Conservation (phyloP, 2,329 filamentous ascomycete genomes). For the Chlorencoelia australis region DNA sequence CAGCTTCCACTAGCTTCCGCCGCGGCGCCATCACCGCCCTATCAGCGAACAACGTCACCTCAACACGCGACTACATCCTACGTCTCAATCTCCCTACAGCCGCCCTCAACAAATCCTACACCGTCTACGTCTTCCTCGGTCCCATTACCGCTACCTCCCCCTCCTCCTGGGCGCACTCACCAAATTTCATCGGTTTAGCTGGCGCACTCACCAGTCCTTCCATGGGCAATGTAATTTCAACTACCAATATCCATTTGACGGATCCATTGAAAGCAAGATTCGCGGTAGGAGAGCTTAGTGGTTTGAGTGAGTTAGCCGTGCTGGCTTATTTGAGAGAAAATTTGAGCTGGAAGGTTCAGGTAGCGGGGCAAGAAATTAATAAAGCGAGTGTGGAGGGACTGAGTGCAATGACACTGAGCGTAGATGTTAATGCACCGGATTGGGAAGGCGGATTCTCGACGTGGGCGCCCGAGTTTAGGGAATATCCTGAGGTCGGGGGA, state of each 20-base stretch:
- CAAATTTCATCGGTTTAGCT: slow-evolving; percentile 5
- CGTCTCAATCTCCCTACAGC: slow-evolving; percentile 26
- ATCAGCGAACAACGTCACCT: background rate
- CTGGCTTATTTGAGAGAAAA: slow-evolving; percentile 19
- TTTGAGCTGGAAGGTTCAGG: slow-evolving; percentile 17
- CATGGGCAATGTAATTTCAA: slow-evolving; percentile 19
- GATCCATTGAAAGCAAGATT: slow-evolving; percentile 24
- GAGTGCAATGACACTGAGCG: background rate
- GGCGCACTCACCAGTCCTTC: slow-evolving; percentile 1
- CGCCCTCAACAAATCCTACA: slow-evolving; percentile 24
- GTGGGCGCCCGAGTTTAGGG: slow-evolving; percentile 6
- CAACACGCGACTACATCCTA: slow-evolving; percentile 25
- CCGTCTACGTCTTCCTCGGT: slow-evolving; percentile 27
- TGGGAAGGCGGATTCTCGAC: slow-evolving; percentile 1
- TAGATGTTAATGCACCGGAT: slow-evolving; percentile 1
- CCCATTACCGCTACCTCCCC: slow-evolving; percentile 19
- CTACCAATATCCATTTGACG: slow-evolving; percentile 30
- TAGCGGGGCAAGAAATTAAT: slow-evolving; percentile 1
- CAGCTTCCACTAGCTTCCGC: background rate
- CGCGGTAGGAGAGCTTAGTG: slow-evolving; percentile 16
- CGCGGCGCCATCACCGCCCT: background rate
- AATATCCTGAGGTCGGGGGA: background rate
- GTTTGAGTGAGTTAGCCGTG: slow-evolving; percentile 21
- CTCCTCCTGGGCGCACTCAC: slow-evolving; percentile 8
- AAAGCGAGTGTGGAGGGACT: background rate